These are phyloP conservation scores for Entomortierella lignicola DNA, from an alignment of 192 early-diverging fungal genomes.

Conservation along the genomic window DNA sequence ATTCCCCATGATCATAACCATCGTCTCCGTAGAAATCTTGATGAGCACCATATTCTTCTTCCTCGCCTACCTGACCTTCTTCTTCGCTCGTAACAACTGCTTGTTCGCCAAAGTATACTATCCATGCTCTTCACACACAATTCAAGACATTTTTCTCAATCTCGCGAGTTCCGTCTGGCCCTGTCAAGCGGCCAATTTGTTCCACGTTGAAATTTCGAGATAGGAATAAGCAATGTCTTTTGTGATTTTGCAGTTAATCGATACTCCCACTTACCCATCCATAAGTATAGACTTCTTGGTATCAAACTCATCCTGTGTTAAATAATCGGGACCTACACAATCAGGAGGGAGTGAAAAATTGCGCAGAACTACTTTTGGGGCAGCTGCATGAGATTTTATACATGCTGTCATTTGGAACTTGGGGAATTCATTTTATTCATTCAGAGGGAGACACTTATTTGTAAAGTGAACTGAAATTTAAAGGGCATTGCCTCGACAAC, in stretches of 20 bases:
- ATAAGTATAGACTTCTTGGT: slow-evolving; percentile 78
- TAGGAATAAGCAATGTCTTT: slow-evolving; percentile 87
- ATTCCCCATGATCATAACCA: neutral
- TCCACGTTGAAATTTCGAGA: slow-evolving; percentile 82
- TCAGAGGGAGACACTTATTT: too few relatives aligned
- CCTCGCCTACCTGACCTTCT: neutral
- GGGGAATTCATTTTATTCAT: too few relatives aligned
- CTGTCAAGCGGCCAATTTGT: slow-evolving; percentile 71
- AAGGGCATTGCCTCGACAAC: neutral
- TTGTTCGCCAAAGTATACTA: slow-evolving; percentile 84
- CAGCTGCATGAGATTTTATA: too few relatives aligned
- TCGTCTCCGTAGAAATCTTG: neutral
- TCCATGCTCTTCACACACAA: slow-evolving; percentile 73
- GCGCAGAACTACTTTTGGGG: too few relatives aligned
- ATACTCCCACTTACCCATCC: slow-evolving; percentile 80
- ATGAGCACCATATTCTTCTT: neutral
- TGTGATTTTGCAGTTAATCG: slow-evolving; percentile 73
- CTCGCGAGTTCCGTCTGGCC: slow-evolving; percentile 72
- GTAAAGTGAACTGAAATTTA: neutral
- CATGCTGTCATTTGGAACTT: too few relatives aligned
- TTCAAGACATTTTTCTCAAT: slow-evolving; percentile 82
- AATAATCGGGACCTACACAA: slow-evolving; percentile 75
- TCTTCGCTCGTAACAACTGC: slow-evolving; percentile 32
- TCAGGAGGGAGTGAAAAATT: too few relatives aligned
- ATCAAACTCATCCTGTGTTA: slow-evolving; percentile 67